Conservation (phyloP, 371 early-diverging fungal genomes). For the Mucor indicus region DNA sequence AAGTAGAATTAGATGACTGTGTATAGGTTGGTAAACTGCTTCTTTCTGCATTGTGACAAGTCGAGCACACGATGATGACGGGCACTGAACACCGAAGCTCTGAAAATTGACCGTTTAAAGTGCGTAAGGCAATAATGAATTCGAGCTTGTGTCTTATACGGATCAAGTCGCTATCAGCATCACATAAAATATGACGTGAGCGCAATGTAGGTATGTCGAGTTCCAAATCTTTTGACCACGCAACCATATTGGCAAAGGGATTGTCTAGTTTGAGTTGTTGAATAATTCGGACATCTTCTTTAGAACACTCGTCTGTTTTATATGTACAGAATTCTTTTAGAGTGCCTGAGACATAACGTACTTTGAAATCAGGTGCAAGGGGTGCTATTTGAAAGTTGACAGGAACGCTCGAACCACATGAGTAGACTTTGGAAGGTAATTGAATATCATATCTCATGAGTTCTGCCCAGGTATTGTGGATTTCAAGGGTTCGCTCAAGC, state of each 20-base stretch:
- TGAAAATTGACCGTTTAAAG: constrained; percentile 36
- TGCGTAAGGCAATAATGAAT: constrained; percentile 30
- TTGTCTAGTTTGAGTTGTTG: constrained; percentile 10
- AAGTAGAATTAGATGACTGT: constrained; percentile 31
- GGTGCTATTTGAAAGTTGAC: constrained; percentile 38
- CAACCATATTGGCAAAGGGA: constrained; percentile 20
- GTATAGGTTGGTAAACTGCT: constrained; percentile 32
- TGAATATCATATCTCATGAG: constrained; percentile 28
- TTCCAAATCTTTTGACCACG: constrained; percentile 18
- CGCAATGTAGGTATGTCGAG: constrained; percentile 31
- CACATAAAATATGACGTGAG: constrained; percentile 31
- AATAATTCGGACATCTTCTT: constrained; percentile 36
- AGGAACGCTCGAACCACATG: constrained; percentile 31
- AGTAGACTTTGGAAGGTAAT: constrained; percentile 36
- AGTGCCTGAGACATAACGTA: constrained; percentile 22
- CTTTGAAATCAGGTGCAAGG: constrained; percentile 28
- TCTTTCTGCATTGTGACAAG: constrained; percentile 25
- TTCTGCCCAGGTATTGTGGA: constrained; percentile 28
- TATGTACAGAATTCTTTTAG: constrained; percentile 46
- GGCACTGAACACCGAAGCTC: constrained; percentile 40
- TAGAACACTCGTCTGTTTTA: constrained; percentile 29
- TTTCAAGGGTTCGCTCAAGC: constrained; percentile 19
- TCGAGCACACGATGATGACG: constrained; percentile 29
- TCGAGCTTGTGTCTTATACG: constrained; percentile 41
- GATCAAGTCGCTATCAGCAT: constrained; percentile 46